Base-by-base conservation (phyloP, 2,329 filamentous ascomycete genomes). In the Stemphylium beticola region DNA sequence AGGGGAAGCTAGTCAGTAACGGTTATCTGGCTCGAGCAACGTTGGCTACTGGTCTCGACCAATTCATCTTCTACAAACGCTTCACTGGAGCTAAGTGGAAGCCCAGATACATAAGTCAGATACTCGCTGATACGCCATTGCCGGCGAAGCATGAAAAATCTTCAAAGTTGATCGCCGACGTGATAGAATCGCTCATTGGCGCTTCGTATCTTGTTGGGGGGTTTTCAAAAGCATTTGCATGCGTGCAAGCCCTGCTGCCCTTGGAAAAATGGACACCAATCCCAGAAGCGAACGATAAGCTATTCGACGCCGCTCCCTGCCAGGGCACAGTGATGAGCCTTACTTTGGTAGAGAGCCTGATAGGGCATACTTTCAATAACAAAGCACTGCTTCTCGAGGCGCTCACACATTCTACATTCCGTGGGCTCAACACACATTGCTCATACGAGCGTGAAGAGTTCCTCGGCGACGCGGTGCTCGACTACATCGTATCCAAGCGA, bases 141-240 rank as follows among this genome's bases (percentile, higher is more conserved):
- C 20, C 51, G 53, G 49, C 63, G 32, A 57, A 74, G 65, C 40
- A 75, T 80, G 5, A 66, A 71, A 12, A 92, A 29, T 89, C 91
- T 0, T 89, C 86, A 1, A 98, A 98, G 71, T 85, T 85, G 0
- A 82, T 97, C 7, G 93, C 93, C 3, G 93, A 98, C 66, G 87
- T 97, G 0, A 83, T 96, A 0, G 93, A 98, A 71, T 85, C 93
- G 0, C 79, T 97, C 0, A 88, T 97, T 17, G 93, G 92, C 1
- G 90, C 87, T 0, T 84, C 89, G 0, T 92, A 84, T 64, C 57
- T 89, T 1, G 84, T 90, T 47, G 89, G 90, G 1, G 89, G 89
- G 0, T 77, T 90, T 12, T 42, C 77, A 0, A 87, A 85, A 60
- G 89, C 88, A 0, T 74, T 88, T 14, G 64, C 76, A 2, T 92